Percentiles rank a stretch among this genome's conserved stretches.
Evolutionary conservation across 371 early-diverging fungal genomes (phyloP).

Genomic region (Rhizopus arrhizus): DNA sequence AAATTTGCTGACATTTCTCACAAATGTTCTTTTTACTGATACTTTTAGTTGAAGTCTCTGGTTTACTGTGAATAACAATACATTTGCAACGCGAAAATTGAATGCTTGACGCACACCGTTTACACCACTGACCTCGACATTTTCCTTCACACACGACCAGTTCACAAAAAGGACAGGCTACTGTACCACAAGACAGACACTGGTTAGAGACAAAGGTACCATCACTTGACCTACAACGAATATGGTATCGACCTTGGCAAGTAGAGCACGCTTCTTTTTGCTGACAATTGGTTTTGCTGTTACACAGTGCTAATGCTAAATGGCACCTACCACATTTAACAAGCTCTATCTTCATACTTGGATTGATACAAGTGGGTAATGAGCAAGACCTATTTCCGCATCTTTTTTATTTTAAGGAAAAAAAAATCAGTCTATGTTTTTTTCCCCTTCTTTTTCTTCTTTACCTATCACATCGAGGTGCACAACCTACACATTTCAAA

Average conservation of each 20-base stretch:
- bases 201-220: slow-evolving; percentile 22
- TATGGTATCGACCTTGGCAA: slow-evolving; percentile 24
- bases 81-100: slow-evolving; percentile 18
- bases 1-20: slow-evolving; percentile 11
- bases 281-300: slow-evolving; percentile 11
- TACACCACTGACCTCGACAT: slow-evolving; percentile 29
- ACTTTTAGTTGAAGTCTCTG: background rate
- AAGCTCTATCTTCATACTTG: slow-evolving; percentile 5
- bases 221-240: slow-evolving; percentile 15
- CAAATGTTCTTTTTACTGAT: slow-evolving; percentile 18
- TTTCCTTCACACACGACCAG: slow-evolving; percentile 14
- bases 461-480: slow-evolving; percentile 31
- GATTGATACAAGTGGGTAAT: slow-evolving; percentile 13
- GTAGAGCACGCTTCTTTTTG: slow-evolving; percentile 9
- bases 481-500: slow-evolving; percentile 24
- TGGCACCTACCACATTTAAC: slow-evolving; percentile 22
- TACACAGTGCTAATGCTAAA: slow-evolving; percentile 16
- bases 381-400: slow-evolving; percentile 25
- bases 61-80: slow-evolving; percentile 15
- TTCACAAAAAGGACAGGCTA: slow-evolving; percentile 24
- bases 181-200: slow-evolving; percentile 20
- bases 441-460: too few species aligned
- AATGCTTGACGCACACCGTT: slow-evolving; percentile 3
- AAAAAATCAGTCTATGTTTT: background rate
- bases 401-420: slow-evolving; percentile 4